Evolutionary conservation across 345 rosid species (phyloP), one percentile per base, ranked within the genome.

Genomic region (Noccaea bulbosa): DNA sequence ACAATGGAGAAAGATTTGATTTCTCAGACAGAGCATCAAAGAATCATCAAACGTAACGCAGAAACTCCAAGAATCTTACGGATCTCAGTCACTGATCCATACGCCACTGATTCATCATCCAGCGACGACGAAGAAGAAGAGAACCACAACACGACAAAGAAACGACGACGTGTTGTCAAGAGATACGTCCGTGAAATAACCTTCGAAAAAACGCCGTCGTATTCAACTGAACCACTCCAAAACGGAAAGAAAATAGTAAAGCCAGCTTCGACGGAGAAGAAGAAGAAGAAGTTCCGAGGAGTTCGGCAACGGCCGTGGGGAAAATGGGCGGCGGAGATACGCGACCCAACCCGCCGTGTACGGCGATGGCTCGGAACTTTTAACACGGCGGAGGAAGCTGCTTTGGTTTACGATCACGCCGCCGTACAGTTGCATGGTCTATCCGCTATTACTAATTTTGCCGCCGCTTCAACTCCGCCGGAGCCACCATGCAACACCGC

Each of bases 271-370:
- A 17, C 44, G 34, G 35, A 5, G 24, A 48, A 58, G 47, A 65
- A 56, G 0, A 65, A 59, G 0, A 86, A 74, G 80, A 91, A 86
- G 83, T 88, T 81, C 58, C 70, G 97, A 30, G 97, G 97, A 0
- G 97, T 91, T 8, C 72, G 97, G 50, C 97, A 81, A 69, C 68
- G 97, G 53, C 97, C 94, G 0, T 91, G 97, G 97, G 97, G 97
- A 2, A 91, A 88, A 77, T 91, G 97, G 97, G 97, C 97, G 43
- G 97, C 97, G 27, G 97, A 91, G 85, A 88, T 91, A 15, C 83
- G 97, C 94, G 8, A 56, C 45, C 37, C 94, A 4, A 53, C 45
- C 30, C 74, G 81, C 44, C 88, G 94, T 30, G 85, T 81, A 35
- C 81, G 97, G 77, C 51, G 85, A 8, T 91, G 97, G 94, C 72